Conservation (phyloP, 805 yeast species). For the Candida adriatica region DNA sequence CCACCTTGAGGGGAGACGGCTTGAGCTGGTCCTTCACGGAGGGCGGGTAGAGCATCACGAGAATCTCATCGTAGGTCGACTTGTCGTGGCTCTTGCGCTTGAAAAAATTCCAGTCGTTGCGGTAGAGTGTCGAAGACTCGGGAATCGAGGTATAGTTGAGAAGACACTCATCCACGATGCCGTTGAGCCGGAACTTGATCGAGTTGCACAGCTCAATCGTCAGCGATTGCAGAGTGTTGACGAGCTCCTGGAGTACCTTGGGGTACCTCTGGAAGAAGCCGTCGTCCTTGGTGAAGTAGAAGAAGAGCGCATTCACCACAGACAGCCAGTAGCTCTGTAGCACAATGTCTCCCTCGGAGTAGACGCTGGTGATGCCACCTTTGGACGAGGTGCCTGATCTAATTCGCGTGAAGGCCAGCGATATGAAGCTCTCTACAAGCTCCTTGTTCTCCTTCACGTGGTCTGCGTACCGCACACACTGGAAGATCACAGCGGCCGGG, state of each 20-base stretch:
- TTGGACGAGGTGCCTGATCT: constrained; percentile 54
- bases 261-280: constrained; percentile 50
- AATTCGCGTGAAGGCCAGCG: constrained; percentile 54
- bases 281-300: constrained; percentile 67
- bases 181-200: constrained; percentile 51
- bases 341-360: constrained; percentile 54
- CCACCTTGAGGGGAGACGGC: constrained; percentile 82
- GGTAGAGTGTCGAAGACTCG: constrained; percentile 71
- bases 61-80: constrained; percentile 64
- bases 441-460: constrained; percentile 46
- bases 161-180: constrained; percentile 56
- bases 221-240: constrained; percentile 49
- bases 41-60: constrained; percentile 79
- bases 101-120: constrained; percentile 63
- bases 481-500: constrained; percentile 67
- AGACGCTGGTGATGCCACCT: constrained; percentile 45
- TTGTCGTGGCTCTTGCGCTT: constrained; percentile 31
- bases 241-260: constrained; percentile 49
- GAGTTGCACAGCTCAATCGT: constrained; percentile 62
- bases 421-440: constrained; percentile 51
- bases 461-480: constrained; percentile 64
- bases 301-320: constrained; percentile 66
- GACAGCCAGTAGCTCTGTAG: constrained; percentile 84
- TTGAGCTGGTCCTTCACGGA: constrained; percentile 68
- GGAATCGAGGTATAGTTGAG: constrained; percentile 78